A percentile compares a stretch with the other conserved stretches of the same genome.
Conservation (phyloP, 352 stramenopile genomes). For the Globisporangium cederbergense region DNA sequence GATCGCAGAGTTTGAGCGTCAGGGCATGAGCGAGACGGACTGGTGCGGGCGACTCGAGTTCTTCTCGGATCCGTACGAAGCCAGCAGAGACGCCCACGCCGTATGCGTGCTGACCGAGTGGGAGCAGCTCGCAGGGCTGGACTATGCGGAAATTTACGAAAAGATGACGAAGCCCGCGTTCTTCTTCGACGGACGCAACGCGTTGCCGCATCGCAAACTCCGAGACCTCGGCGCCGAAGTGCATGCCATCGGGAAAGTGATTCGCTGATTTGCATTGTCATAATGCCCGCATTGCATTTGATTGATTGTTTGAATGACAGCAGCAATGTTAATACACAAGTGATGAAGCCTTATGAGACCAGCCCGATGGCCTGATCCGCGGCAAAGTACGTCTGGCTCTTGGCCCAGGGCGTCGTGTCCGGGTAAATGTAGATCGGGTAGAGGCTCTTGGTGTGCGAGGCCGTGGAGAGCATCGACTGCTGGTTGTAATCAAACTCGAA, state of each 20-base stretch:
- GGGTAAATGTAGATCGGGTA: slow-evolving; percentile 82
- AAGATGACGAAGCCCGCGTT: slow-evolving; percentile 99
- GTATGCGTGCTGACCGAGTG: slow-evolving; percentile 36
- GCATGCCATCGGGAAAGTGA: slow-evolving; percentile 90
- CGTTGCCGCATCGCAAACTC: slow-evolving; percentile 93
- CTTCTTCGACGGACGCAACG: slow-evolving; percentile 98
- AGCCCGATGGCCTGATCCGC: slow-evolving; percentile 40
- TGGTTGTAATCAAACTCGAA: slow-evolving; percentile 84
- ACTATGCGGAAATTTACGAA: slow-evolving; percentile 96
- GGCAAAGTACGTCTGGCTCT: slow-evolving; percentile 52
- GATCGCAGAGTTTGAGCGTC: slow-evolving; percentile 74
- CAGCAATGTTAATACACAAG: neutral
- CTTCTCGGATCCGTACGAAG: slow-evolving; percentile 88
- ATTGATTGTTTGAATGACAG: neutral
- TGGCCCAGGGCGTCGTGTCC: slow-evolving; percentile 56
- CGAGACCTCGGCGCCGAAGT: slow-evolving; percentile 97
- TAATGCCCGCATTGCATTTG: neutral
- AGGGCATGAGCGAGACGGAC: slow-evolving; percentile 87
- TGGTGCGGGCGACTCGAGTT: slow-evolving; percentile 21
- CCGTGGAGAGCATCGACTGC: slow-evolving; percentile 64
- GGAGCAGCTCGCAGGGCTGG: slow-evolving; percentile 97
- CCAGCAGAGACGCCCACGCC: slow-evolving; percentile 90
- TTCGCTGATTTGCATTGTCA: neutral
- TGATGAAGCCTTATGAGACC: neutral
- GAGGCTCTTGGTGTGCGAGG: slow-evolving; percentile 41